Evolutionary conservation across 2,329 filamentous ascomycete species (phyloP), one percentile per base, ranked within the genome.

Genomic region (Aspergillus tamarii): DNA sequence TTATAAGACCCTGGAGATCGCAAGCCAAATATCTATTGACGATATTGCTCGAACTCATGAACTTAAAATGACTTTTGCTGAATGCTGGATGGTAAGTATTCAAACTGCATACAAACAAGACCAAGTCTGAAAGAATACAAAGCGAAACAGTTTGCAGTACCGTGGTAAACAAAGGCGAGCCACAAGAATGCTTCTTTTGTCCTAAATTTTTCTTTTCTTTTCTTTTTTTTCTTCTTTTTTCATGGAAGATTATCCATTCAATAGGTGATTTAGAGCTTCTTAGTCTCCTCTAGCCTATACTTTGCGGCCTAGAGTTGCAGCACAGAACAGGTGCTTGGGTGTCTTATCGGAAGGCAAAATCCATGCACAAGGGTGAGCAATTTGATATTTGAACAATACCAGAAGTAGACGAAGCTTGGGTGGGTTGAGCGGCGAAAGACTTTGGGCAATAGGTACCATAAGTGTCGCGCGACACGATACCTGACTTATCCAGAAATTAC

Each of bases 81-180:
- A 63, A 70, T 70, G 68, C 61, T 69, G 70, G 64, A 67, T 62
- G 66, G 63, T 69, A 67, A 71, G 67, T 64, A 62, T 65, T 69
- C 67, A 69, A 64, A 71, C 73, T 76, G 74, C 67, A 76, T 75
- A 78, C 72, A 77, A 72, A 73, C 69, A 72, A 72, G 66, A 70
- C 64, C 59, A 70, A 71, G 60, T 67, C 64, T 69, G 73, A 39
- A 68, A 67, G 68, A 68, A 71, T 75, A 77, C 72, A 76, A 72
- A 59, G 65, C 67, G 21, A 45, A 58, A 64, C 62, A 69, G 68
- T 67, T 63, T 65, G 68, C 58, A 66, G 66, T 65, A 67, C 58
- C 62, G 69, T 53, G 63, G 63, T 46, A 63, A 66, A 64, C 62
- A 28, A 32, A 52, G 26, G 48, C 21, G 28, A 52, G 28, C 30